phyloP scores from a whole-genome alignment of 768 basidiomycete genomes.

The Roridomyces roridus region DNA sequence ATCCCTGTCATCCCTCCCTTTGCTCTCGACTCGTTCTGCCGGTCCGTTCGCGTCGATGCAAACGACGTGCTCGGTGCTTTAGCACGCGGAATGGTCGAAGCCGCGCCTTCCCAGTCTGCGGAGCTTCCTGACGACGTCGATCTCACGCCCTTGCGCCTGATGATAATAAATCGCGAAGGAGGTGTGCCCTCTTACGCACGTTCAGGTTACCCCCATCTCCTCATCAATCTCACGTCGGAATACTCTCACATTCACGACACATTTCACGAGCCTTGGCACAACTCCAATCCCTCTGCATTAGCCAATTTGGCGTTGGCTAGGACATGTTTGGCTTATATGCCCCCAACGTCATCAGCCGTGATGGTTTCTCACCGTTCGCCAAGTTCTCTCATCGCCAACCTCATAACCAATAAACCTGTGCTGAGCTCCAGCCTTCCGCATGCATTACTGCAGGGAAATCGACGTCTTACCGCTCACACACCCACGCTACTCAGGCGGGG shows the following conservation, averaged over 20 bases:
- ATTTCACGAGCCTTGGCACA: slow-evolving; percentile 78
- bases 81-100: slow-evolving; percentile 83
- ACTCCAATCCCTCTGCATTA: slow-evolving; percentile 83
- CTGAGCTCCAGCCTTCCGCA: slow-evolving; percentile 95
- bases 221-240: slow-evolving; percentile 93
- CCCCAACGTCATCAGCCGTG: slow-evolving; percentile 89
- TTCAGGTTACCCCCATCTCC: slow-evolving; percentile 90
- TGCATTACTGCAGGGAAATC: slow-evolving; percentile 86
- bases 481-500: slow-evolving; percentile 93
- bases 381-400: slow-evolving; percentile 92
- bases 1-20: slow-evolving; percentile 96
- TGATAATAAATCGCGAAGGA: slow-evolving; percentile 97
- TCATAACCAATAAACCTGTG: slow-evolving; percentile 98
- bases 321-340: slow-evolving; percentile 91
- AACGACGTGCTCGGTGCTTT: slow-evolving; percentile 91
- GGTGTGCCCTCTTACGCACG: slow-evolving; percentile 98
- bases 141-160: slow-evolving; percentile 91
- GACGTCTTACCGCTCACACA: slow-evolving; percentile 86
- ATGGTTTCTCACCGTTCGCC: slow-evolving; percentile 98
- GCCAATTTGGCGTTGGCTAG: slow-evolving; percentile 85
- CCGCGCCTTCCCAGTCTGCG: slow-evolving; percentile 39
- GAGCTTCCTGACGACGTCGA: slow-evolving; percentile 62
- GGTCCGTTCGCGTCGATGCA: slow-evolving; percentile 83
- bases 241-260: slow-evolving; percentile 84
- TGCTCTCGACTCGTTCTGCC: slow-evolving; percentile 89